phyloP scores from a whole-genome alignment of 768 basidiomycete species.

The Podaxis rugospora region DNA sequence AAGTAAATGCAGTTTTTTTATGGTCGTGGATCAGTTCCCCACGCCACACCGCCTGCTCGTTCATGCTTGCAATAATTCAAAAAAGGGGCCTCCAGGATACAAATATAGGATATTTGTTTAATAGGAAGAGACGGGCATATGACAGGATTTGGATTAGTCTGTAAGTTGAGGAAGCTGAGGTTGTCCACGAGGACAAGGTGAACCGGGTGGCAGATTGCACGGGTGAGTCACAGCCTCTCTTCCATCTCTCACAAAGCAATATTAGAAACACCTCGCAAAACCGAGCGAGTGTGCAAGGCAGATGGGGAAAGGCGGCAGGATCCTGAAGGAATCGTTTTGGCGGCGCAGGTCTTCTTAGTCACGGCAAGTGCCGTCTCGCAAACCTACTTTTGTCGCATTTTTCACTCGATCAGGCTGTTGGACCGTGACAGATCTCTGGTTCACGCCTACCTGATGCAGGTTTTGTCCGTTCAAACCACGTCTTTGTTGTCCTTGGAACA shows the following conservation, averaged over 20 bases:
- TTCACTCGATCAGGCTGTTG: background rate
- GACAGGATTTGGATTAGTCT: background rate
- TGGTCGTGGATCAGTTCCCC: background rate
- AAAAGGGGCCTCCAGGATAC: background rate
- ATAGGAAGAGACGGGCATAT: background rate
- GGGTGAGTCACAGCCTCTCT: background rate
- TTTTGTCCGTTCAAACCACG: background rate
- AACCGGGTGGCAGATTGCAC: background rate
- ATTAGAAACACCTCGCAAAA: background rate
- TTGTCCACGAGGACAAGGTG: background rate
- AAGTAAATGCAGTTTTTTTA: background rate
- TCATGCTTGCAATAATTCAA: background rate
- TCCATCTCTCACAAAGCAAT: background rate
- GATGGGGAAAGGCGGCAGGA: background rate
- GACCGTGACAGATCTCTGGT: background rate
- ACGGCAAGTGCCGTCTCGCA: background rate
- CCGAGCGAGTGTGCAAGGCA: background rate
- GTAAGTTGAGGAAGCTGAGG: background rate
- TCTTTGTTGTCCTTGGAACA: background rate
- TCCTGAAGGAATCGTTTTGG: background rate
- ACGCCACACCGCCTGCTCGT: background rate
- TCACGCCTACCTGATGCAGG: background rate
- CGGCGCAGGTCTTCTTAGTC: background rate
- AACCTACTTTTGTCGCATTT: background rate
- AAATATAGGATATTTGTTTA: background rate